Percentiles rank a stretch among this genome's conserved stretches.
These are phyloP conservation scores for Novymonas esmeraldas DNA, from an alignment of 208 protist species.

Conservation along the genomic window DNA sequence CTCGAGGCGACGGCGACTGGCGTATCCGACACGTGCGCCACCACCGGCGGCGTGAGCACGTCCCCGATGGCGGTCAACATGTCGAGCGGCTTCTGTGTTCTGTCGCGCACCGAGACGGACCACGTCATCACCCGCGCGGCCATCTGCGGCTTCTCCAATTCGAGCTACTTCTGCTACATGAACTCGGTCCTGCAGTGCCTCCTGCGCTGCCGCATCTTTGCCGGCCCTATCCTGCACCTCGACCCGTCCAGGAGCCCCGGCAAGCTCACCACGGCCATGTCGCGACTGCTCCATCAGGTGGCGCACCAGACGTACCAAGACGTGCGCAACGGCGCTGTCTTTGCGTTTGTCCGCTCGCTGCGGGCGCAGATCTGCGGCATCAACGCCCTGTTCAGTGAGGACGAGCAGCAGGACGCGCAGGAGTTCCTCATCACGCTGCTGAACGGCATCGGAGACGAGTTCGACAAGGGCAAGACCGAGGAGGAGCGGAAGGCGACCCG, in stretches of 20 bases:
- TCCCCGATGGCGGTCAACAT: slow-evolving; percentile 7
- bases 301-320: slow-evolving; percentile 53
- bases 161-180: slow-evolving; percentile 96
- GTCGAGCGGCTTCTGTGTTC: slow-evolving; percentile 1
- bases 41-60: not conserved
- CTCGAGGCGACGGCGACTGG: slow-evolving; percentile 29
- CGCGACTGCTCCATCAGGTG: slow-evolving; percentile 51
- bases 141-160: slow-evolving; percentile 87
- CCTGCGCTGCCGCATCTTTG: slow-evolving; percentile 72
- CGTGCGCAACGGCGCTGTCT: slow-evolving; percentile 48
- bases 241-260: slow-evolving; percentile 35
- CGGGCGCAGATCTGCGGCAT: slow-evolving; percentile 53
- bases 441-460: slow-evolving; percentile 86
- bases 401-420: slow-evolving; percentile 91
- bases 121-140: slow-evolving; percentile 43
- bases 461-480: slow-evolving; percentile 65
- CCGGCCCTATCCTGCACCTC: slow-evolving; percentile 39
- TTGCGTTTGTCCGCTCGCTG: slow-evolving; percentile 45
- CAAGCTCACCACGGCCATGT: slow-evolving; percentile 50
- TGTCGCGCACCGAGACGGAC: slow-evolving; percentile 49
- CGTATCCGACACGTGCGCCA: not conserved
- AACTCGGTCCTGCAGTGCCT: slow-evolving; percentile 96
- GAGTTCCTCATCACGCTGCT: slow-evolving; percentile 86
- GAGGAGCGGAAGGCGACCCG: slow-evolving; percentile 50
- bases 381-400: slow-evolving; percentile 62